phyloP scores from a whole-genome alignment of 2,329 filamentous ascomycete species.

The Akanthomyces lecanii region DNA sequence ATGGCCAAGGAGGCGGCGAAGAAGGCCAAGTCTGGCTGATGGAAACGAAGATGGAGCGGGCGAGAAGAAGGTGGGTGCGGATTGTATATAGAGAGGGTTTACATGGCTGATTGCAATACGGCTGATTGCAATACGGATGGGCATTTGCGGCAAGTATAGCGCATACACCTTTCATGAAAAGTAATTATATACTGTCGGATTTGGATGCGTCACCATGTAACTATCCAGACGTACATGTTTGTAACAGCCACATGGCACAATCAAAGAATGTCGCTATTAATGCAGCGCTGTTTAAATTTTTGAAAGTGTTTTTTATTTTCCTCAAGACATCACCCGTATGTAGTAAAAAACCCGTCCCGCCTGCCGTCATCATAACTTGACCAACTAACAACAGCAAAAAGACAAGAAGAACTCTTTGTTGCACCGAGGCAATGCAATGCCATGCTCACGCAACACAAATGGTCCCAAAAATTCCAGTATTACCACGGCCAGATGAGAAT shows the following conservation, averaged over 20 bases:
- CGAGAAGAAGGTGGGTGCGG: background rate
- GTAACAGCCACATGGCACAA: too few relatives aligned
- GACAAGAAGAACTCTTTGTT: constrained; percentile 13
- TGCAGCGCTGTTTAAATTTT: background rate
- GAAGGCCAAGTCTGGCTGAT: constrained; percentile 33
- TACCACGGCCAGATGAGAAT: constrained; percentile 9
- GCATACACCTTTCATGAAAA: too few relatives aligned
- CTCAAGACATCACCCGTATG: too few relatives aligned
- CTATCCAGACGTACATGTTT: too few relatives aligned
- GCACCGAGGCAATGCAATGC: too few relatives aligned
- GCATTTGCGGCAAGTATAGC: too few relatives aligned
- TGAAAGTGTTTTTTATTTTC: background rate
- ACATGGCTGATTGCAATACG: too few relatives aligned
- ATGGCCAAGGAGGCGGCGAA: constrained; percentile 68
- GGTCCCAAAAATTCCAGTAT: background rate
- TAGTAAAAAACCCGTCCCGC: too few relatives aligned
- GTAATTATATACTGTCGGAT: too few relatives aligned
- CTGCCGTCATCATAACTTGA: constrained; percentile 5
- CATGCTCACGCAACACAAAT: background rate
- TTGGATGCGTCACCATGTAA: too few relatives aligned
- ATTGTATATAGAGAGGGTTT: background rate
- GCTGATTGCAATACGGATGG: too few relatives aligned
- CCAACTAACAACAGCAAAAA: constrained; percentile 20
- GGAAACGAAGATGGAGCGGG: too few relatives aligned
- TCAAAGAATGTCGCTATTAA: background rate